A percentile compares a stretch with the other conserved stretches of the same genome.
phyloP scores from a whole-genome alignment of 805 yeast species.

The Zygoascus flipseniorum region DNA sequence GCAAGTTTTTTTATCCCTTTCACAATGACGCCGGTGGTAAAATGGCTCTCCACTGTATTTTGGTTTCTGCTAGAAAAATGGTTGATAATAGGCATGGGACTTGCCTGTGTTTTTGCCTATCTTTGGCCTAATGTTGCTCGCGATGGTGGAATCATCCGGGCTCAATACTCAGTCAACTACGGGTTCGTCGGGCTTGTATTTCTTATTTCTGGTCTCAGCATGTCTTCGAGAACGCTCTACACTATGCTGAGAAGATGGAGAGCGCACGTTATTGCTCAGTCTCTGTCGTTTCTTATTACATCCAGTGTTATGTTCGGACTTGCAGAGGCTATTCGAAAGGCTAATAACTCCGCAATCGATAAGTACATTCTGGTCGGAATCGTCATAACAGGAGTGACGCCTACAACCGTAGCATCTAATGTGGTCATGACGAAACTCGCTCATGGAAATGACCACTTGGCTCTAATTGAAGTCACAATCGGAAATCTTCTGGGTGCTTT shows the following conservation, averaged over 20 bases:
- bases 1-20: no score
- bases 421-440: slow-evolving; percentile 88
- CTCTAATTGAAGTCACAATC: slow-evolving; percentile 75
- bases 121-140: slow-evolving; percentile 78
- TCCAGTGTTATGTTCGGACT: slow-evolving; percentile 66
- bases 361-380: slow-evolving; percentile 75
- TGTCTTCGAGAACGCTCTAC: slow-evolving; percentile 54
- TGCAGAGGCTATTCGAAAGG: slow-evolving; percentile 53
- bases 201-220: slow-evolving; percentile 70
- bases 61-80: slow-evolving; percentile 39
- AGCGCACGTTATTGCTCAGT: slow-evolving; percentile 64
- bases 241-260: slow-evolving; percentile 70
- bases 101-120: slow-evolving; percentile 65
- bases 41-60: neutral
- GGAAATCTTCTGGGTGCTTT: slow-evolving; percentile 84
- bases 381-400: slow-evolving; percentile 77
- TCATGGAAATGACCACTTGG: slow-evolving; percentile 69
- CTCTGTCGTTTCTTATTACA: slow-evolving; percentile 64
- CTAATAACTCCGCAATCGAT: slow-evolving; percentile 52
- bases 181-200: slow-evolving; percentile 85
- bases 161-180: slow-evolving; percentile 70
- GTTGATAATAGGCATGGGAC: slow-evolving; percentile 68
- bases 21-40: neutral
- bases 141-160: slow-evolving; percentile 68
- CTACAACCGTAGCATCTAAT: slow-evolving; percentile 86